Evolutionary conservation across 2,329 filamentous ascomycete species (phyloP).

Genomic region (Trichoderma sp.): DNA sequence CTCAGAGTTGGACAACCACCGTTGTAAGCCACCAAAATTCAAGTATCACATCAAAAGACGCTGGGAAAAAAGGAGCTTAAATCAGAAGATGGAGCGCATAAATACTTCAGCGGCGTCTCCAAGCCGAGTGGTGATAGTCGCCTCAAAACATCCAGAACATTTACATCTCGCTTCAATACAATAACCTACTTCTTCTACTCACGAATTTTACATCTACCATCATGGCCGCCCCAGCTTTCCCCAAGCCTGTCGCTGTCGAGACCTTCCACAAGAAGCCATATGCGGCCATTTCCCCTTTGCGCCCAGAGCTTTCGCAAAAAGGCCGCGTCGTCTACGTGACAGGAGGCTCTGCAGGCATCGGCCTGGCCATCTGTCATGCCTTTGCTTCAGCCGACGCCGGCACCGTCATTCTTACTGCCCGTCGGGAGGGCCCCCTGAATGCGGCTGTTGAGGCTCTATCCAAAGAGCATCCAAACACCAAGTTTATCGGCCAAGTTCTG

Average conservation of each 20-base stretch:
- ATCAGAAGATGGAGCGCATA: neutral
- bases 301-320: slow-evolving; percentile 45
- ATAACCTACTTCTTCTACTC: neutral
- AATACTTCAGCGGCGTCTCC: neutral
- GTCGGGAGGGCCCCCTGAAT: slow-evolving; percentile 33
- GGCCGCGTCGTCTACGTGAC: slow-evolving; percentile 64
- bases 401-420: slow-evolving; percentile 45
- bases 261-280: slow-evolving; percentile 43
- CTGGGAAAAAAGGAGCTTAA: neutral
- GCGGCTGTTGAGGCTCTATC: slow-evolving; percentile 5
- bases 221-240: neutral
- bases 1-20: neutral
- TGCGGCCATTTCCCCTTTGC: slow-evolving; percentile 41
- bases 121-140: neutral
- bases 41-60: neutral
- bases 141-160: neutral
- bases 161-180: neutral
- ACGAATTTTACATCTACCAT: neutral
- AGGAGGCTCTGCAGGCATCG: slow-evolving; percentile 66
- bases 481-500: slow-evolving; percentile 18
- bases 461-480: slow-evolving; percentile 15
- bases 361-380: slow-evolving; percentile 63
- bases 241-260: slow-evolving; percentile 35
- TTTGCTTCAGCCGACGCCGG: slow-evolving; percentile 49
- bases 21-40: neutral